These are phyloP conservation scores for Tetrapisispora namnaoensis DNA, from an alignment of 805 yeast species.

Conservation along the genomic window DNA sequence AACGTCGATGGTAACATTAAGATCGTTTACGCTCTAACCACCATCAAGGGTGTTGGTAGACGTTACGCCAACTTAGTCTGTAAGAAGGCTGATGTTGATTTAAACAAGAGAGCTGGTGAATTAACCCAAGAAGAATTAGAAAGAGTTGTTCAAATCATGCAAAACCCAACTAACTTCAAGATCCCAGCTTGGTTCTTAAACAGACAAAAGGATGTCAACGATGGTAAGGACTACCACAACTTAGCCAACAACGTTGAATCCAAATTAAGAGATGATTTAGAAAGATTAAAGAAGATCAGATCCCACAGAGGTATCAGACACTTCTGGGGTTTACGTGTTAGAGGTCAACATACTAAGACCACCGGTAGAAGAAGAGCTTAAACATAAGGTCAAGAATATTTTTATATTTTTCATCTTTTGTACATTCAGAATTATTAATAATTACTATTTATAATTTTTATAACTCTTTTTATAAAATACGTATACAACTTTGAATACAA, in stretches of 20 bases:
- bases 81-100: slow-evolving; percentile 99
- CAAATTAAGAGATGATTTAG: slow-evolving; percentile 99
- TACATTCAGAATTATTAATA: background rate
- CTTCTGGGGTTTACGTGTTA: slow-evolving; percentile 99
- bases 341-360: slow-evolving; percentile 99
- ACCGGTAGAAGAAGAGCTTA: slow-evolving; percentile 82
- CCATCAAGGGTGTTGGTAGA: slow-evolving; percentile 99
- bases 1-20: slow-evolving; percentile 99
- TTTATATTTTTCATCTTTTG: slow-evolving; percentile 1
- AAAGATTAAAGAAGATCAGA: slow-evolving; percentile 99
- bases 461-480: slow-evolving; percentile 1
- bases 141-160: slow-evolving; percentile 99
- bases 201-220: slow-evolving; percentile 97
- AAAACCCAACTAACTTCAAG: slow-evolving; percentile 99
- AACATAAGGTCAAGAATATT: slow-evolving; percentile 5
- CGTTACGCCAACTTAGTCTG: slow-evolving; percentile 99
- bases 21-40: slow-evolving; percentile 99
- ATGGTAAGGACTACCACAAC: slow-evolving; percentile 98
- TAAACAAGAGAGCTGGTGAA: slow-evolving; percentile 99
- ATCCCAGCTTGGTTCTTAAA: slow-evolving; percentile 99
- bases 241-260: slow-evolving; percentile 98
- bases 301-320: slow-evolving; percentile 99
- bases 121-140: slow-evolving; percentile 99
- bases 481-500: slow-evolving; percentile 5
- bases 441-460: background rate